Evolutionary conservation across 2,329 filamentous ascomycete species (phyloP).

Genomic region (Penicillium aurantiogriseum): DNA sequence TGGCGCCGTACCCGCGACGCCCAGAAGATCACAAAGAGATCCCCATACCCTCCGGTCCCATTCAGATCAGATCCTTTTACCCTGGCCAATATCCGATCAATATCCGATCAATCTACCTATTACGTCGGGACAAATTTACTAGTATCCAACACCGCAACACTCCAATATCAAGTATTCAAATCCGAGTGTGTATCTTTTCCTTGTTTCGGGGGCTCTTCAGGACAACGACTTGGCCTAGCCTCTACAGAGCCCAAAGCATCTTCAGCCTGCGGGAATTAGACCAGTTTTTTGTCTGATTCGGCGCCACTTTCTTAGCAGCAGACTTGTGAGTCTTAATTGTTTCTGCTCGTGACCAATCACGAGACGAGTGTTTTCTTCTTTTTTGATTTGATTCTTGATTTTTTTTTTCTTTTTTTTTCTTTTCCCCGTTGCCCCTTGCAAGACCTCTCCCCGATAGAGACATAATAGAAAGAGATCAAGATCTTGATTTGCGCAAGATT

Average conservation of each 20-base stretch:
- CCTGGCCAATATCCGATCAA: background rate
- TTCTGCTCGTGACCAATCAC: slow-evolving; percentile 24
- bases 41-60: slow-evolving; percentile 10
- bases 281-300: slow-evolving; percentile 10
- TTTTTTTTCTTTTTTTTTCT: background rate
- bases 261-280: slow-evolving; percentile 6
- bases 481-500: background rate
- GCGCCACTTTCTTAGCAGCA: slow-evolving; percentile 9
- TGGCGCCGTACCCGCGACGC: slow-evolving; percentile 22
- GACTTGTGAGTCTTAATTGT: slow-evolving; percentile 8
- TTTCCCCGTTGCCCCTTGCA: slow-evolving; percentile 1
- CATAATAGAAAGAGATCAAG: background rate
- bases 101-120: background rate
- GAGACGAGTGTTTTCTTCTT: slow-evolving; percentile 6
- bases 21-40: slow-evolving; percentile 19
- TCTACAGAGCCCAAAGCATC: slow-evolving; percentile 3
- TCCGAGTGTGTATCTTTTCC: slow-evolving; percentile 2
- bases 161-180: background rate
- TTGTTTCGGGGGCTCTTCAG: background rate
- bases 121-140: background rate
- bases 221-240: slow-evolving; percentile 1
- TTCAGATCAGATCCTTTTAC: slow-evolving; percentile 8
- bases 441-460: background rate
- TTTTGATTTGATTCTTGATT: background rate
- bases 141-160: background rate